Base-by-base conservation (phyloP, 75 land plant genomes). In the Ceratopteris richardii region DNA sequence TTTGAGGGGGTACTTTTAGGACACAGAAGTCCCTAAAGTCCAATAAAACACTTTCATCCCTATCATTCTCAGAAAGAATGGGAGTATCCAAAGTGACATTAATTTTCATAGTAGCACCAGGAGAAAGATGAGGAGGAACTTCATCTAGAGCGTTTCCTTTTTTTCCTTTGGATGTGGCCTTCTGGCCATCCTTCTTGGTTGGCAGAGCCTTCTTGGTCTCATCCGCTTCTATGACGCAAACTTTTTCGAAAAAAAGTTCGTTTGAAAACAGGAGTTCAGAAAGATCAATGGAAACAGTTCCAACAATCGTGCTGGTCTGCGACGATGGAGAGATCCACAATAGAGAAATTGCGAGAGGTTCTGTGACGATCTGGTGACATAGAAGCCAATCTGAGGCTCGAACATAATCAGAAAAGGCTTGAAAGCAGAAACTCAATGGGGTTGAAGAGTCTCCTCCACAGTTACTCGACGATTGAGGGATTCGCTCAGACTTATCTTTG, bases 241-340 rank as follows among this genome's bases (percentile, higher is more conserved):
- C 46, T 44, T 48, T 22, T 43, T 19, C 62, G 10, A 43, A 10
- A 1, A 3, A 47, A 2, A 40, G 22, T 4, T 26, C 27, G 2
- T 25, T 19, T 11, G 16, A 23, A 28, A 52, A 52, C 14, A 71
- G 28, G 23, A 65, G 0, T 7, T 33, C 58, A 22, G 58, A 14
- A 18, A 71, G 24, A 36, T 65, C 61, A 18, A 71, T 62, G 16
- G 9, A 24, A 7, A 44, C 29, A 18, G 19, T 64, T 22, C 43
- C 67, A 6, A 65, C 29, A 4, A 43, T 22, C 19, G 55, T 29
- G 21, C 31, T 65, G 21, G 31, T 4, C 9, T 56, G 21, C 0
- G 69, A 69, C 1, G 69, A 44, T 7, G 75, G 70, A 20, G 75
- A 72, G 28, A 61, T 57, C 75, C 75, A 72, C n/a, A 42, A 40